Conservation (phyloP, 345 rosid species). For the Diplotaxis tenuifolia region DNA sequence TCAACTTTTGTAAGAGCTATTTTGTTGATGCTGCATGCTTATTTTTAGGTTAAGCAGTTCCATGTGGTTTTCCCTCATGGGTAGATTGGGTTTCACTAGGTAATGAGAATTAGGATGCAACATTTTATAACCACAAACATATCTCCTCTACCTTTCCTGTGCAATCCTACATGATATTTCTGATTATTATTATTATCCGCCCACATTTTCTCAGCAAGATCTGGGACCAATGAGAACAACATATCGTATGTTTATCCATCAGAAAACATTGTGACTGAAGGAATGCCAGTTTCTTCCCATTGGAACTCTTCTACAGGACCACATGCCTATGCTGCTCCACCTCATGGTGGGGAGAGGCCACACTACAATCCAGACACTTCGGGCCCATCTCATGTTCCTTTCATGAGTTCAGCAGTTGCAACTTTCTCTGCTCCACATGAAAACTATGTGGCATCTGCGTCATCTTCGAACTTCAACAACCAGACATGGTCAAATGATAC, state of each 20-base stretch:
- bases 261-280: slow-evolving; percentile 52
- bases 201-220: slow-evolving; percentile 48
- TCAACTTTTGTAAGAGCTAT: slow-evolving; percentile 6
- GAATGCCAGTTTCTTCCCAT: slow-evolving; percentile 53
- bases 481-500: slow-evolving; percentile 56
- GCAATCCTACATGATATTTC: not conserved
- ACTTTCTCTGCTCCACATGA: slow-evolving; percentile 50
- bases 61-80: slow-evolving; percentile 3
- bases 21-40: slow-evolving; percentile 14
- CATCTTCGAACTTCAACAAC: slow-evolving; percentile 59
- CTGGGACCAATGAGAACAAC: slow-evolving; percentile 45
- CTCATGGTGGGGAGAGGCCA: slow-evolving; percentile 48
- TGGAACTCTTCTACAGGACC: slow-evolving; percentile 64
- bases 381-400: slow-evolving; percentile 53
- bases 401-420: slow-evolving; percentile 42
- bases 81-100: slow-evolving; percentile 12
- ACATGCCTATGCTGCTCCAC: slow-evolving; percentile 47
- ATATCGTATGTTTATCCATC: slow-evolving; percentile 49
- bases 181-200: slow-evolving; percentile 4
- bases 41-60: slow-evolving; percentile 1
- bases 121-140: not conserved
- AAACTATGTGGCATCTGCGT: slow-evolving; percentile 49
- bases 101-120: slow-evolving; percentile 15
- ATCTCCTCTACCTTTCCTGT: not conserved
- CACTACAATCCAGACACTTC: slow-evolving; percentile 53